Percentiles rank a stretch among this genome's conserved stretches.
Conservation (phyloP, 2,329 filamentous ascomycete genomes). For the Aspergillus flavus region DNA sequence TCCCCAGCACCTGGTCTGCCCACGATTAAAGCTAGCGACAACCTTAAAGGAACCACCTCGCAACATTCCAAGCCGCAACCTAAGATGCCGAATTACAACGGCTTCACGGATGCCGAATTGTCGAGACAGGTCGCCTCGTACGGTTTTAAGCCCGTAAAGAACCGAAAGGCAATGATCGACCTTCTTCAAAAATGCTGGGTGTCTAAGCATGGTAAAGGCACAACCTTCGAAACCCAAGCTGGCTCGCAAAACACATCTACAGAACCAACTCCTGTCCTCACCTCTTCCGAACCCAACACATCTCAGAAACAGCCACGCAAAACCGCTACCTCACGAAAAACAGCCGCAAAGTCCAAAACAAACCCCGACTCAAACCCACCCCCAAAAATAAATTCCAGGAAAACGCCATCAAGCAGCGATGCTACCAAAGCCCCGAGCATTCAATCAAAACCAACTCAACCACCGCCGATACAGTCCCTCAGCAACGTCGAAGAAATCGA, state of each 20-base stretch:
- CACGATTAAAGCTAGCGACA: conserved; percentile 1
- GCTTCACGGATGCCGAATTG: conserved; percentile 65
- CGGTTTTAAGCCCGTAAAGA: conserved; percentile 73
- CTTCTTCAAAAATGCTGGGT: conserved; percentile 72
- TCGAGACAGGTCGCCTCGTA: conserved; percentile 64
- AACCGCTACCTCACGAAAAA: not conserved
- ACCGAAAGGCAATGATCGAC: conserved; percentile 68
- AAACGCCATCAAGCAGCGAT: not conserved
- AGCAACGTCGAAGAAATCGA: conserved; percentile 40
- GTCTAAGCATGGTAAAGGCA: conserved; percentile 51
- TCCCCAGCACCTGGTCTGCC: not conserved
- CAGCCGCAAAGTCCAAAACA: conserved; percentile 17
- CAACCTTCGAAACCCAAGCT: conserved; percentile 26
- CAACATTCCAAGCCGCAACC: conserved; percentile 8
- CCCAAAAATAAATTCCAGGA: not conserved
- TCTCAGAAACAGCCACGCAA: conserved; percentile 4
- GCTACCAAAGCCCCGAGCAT: not conserved
- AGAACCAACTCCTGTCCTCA: not conserved
- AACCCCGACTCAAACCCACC: conserved; percentile 11
- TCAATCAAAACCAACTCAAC: not conserved
- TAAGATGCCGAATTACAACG: conserved; percentile 59
- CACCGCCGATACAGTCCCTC: conserved; percentile 17
- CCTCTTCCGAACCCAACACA: not conserved
- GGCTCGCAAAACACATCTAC: not conserved
- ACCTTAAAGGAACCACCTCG: not conserved